Evolutionary conservation across 2,329 filamentous ascomycete species (phyloP), one percentile per base, ranked within the genome.

Genomic region (Curvularia hawaiiensis): DNA sequence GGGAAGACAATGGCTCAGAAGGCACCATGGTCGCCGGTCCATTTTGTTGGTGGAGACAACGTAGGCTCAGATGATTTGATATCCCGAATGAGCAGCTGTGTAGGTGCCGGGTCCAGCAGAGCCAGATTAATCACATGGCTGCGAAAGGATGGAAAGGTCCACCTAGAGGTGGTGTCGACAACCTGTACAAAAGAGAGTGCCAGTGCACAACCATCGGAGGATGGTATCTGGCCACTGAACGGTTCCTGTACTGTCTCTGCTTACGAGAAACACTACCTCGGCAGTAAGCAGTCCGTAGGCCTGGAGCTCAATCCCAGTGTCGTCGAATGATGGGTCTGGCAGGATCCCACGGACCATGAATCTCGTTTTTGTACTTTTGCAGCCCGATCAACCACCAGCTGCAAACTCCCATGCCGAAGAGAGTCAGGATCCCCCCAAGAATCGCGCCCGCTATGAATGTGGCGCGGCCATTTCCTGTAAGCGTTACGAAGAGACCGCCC

Each of bases 301-400:
- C 68, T 66, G 47, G 50, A 35, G 11, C 14, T 77, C 68, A 79
- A 71, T 80, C 80, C 79, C 79, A 82, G 41, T 87, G 81, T 68
- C 88, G 88, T 71, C 92, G 87, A 62, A 95, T 93, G 54, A 95
- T 86, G 10, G 95, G 95, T 72, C 93, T 84, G 7, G 95, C 95
- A 20, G 94, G 93, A 79, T 99, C 95, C 95, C 95, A 99, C 1
- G 95, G 95, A 43, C 95, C 95, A 71, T 93, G 91, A 65, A 99
- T 97, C 78, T 98, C 95, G 75, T 98, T 98, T 82, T 99, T 99
- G 79, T 98, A 99, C 79, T 96, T 94, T 78, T 99, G 95, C 76
- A 99, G 77, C 9, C 92, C 91, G 71, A 99, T 98, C 62, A 99
- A 79, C 93, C 95, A 98, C 94, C 93, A 98, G 73, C 92, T 96